A percentile compares a stretch with the other conserved stretches of the same genome.
Conservation (phyloP, 441 rosid species). For the Populus hybrid region DNA sequence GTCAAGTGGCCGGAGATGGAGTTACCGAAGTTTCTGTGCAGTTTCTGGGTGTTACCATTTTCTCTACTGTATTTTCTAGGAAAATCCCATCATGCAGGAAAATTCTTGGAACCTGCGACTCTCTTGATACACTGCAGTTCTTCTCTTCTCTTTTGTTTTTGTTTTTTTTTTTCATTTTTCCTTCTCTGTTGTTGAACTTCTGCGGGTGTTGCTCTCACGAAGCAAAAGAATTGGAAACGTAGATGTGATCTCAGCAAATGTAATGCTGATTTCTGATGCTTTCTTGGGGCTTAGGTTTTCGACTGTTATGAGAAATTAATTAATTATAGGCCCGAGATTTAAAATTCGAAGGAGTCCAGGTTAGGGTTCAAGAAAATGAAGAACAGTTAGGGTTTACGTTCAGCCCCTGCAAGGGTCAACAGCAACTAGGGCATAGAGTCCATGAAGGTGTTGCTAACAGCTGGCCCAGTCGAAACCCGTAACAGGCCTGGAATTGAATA, state of each 20-base stretch:
- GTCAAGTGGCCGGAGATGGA: neutral
- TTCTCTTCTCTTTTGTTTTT: too few species aligned
- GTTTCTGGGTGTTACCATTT: neutral
- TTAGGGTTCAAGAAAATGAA: neutral
- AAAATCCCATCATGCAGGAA: conserved; percentile 9
- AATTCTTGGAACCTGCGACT: neutral
- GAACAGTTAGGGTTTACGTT: neutral
- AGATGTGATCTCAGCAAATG: neutral
- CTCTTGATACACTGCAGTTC: neutral
- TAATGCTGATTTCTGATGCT: neutral
- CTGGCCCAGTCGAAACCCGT: neutral
- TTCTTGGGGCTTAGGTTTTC: neutral
- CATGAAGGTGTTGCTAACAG: neutral
- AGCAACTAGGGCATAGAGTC: neutral
- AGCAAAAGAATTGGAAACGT: too few species aligned
- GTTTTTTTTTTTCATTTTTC: too few species aligned
- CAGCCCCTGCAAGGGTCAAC: neutral
- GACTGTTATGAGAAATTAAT: too few species aligned
- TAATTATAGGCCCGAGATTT: neutral
- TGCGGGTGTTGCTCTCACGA: too few species aligned
- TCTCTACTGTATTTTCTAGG: conserved; percentile 4
- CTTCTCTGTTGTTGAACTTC: neutral
- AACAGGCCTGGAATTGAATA: neutral
- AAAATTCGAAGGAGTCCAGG: neutral
- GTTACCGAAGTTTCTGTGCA: neutral